A percentile compares a stretch with the other conserved stretches of the same genome.
Evolutionary conservation across 306 rosid genomes (phyloP).

Genomic region (Fagus sylvatica): DNA sequence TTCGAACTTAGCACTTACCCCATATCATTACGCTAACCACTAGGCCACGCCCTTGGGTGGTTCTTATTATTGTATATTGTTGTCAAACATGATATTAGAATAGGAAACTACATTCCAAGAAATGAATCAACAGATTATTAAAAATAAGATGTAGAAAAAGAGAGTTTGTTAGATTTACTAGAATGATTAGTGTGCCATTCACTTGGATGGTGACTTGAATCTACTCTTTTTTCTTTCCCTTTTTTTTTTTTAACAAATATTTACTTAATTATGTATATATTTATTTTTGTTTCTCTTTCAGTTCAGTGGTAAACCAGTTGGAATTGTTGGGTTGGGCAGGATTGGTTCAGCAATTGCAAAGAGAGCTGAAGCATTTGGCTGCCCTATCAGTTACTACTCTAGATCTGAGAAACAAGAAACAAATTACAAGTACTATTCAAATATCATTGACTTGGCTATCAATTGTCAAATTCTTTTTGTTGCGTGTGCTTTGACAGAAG

Average conservation of each 20-base stretch:
- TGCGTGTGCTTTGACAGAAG: slow-evolving; percentile 52
- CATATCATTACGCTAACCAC: too few species aligned
- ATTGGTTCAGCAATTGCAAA: slow-evolving; percentile 72
- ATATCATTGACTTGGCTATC: slow-evolving; percentile 49
- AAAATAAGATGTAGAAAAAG: neutral
- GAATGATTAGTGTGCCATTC: neutral
- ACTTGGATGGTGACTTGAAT: neutral
- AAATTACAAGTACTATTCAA: slow-evolving; percentile 50
- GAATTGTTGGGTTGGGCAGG: slow-evolving; percentile 77
- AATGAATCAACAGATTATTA: neutral
- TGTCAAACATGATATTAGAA: neutral
- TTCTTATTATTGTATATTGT: neutral
- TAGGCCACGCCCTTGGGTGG: too few species aligned
- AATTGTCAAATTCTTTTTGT: slow-evolving; percentile 53
- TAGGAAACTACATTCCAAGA: neutral
- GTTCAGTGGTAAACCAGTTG: slow-evolving; percentile 67
- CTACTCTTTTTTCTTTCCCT: neutral
- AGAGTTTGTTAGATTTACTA: neutral
- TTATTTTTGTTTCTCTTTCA: slow-evolving; percentile 35
- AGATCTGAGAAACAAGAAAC: slow-evolving; percentile 50
- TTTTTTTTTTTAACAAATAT: neutral
- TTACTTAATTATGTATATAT: neutral
- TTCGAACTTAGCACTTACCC: too few species aligned
- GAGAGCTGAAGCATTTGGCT: slow-evolving; percentile 64
- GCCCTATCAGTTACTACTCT: slow-evolving; percentile 51